Base-by-base conservation (phyloP, 345 rosid species). In the Abelmoschus esculentus region DNA sequence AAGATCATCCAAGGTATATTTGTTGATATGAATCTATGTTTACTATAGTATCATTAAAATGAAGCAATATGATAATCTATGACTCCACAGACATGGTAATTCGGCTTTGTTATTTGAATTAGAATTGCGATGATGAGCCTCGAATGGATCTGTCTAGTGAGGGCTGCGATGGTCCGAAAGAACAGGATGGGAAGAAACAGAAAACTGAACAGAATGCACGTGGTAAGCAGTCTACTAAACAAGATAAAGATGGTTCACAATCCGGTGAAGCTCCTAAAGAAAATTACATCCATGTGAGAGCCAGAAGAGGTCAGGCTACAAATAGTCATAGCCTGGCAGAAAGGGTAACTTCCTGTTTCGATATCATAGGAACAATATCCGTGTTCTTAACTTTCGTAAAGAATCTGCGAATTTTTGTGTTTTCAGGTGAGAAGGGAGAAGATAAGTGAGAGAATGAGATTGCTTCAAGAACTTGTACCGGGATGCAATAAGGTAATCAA, bases 321-420 rank as follows among this genome's bases (percentile, higher is more conserved):
- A 93, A 91, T 78, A 89, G 97, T 78, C 97, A 93, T 74, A 93
- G 95, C 80, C 95, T 93, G 63, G 98, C 98, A 42, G 97, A 93
- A 78, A 88, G 97, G 87, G 98, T 93, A 86, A 56, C 19, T 67
- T 58, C 28, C 67, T 65, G 14, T n/a, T 44, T 47, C 58, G 17
- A 28, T 10, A 15, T 47, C 31, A 19, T 3, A 70, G 0, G 32
- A 64, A 29, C 9, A 22, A 3, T 42, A 40, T 26, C n/a, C 22
- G 28, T 53, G 57, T 54, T 72, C 49, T 69, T 32, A 64, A 29
- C 55, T 58, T 7, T 52, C 56, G 50, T 46, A 19, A 57, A 80
- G 77, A 72, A 70, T 55, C 38, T 59, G 46, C 70, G 47, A 15
- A 61, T 32, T 31, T 61, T 64, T 65, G 5, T 75, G 44, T 67